Base-by-base conservation (phyloP, 208 protist genomes). In the Trypanosoma platydactyli region DNA sequence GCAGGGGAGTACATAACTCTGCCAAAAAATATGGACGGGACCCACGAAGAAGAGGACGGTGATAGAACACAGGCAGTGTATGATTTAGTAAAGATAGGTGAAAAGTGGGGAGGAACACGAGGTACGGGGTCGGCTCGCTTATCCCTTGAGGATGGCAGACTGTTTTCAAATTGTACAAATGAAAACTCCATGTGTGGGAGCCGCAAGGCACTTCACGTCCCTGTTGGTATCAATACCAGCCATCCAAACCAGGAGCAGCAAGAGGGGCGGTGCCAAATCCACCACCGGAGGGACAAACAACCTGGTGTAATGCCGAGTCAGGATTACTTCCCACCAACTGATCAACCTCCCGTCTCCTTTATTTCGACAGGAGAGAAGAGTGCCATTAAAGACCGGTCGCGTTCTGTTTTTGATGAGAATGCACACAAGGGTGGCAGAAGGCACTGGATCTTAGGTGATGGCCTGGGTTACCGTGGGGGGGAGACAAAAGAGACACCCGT, bases 91-190 rank as follows among this genome's bases (percentile, higher is more conserved):
- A 16, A 24, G 18, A 48, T 4, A 3, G 27, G 4, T 0, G 27
- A 50, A 51, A 40, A 38, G 20, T 24, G 35, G 25, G 18, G 16
- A 22, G 4, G 40, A 29, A 3, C 40, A 25, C 15, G 38, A 20
- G 55, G 18, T 33, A 15, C 38, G 20, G 16, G 12, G 22, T 0
- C 29, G 13, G 16, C 7, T 62, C 25, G n/a, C 29, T 27, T 25
- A 9, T 6, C 18, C 9, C 40, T 50, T 6, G 40, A 25, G 5
- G 1, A 35, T 46, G 20, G 1, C 1, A 6, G 41, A 33, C n/a
- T 58, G n/a, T 58, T 66, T 66, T 13, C 27, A 29, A 46, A 66
- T 57, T 25, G 61, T 20, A 66, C 61, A 5, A 66, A 66, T 41
- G 20, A 57, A 22, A 49, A 46, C 29, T 40, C 13, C 49, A 48